Percentiles rank a stretch among this genome's conserved stretches.
phyloP scores from a whole-genome alignment of 2,329 filamentous ascomycete species.

The Cladophialophora immunda region DNA sequence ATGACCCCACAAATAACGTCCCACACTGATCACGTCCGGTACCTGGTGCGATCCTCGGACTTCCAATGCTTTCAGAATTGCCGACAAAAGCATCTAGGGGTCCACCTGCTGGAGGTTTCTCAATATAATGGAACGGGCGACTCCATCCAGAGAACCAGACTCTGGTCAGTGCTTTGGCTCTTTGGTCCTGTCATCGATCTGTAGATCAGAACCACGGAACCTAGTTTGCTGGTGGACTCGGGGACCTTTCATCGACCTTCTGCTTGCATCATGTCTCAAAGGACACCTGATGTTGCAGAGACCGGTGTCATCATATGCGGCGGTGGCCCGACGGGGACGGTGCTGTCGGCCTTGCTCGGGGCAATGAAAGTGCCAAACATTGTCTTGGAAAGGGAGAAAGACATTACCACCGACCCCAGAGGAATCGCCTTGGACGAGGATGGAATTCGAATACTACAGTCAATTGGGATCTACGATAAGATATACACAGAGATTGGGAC shows the following conservation, averaged over 20 bases:
- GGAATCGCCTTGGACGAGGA: conserved; percentile 47
- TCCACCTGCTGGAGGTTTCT: neutral
- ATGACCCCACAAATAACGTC: conserved; percentile 7
- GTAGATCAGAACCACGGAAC: neutral
- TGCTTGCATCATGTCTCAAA: conserved; percentile 23
- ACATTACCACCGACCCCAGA: conserved; percentile 46
- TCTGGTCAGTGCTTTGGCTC: neutral
- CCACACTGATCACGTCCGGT: neutral
- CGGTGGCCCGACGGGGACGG: conserved; percentile 45
- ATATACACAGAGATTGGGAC: conserved; percentile 44
- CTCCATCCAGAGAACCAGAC: neutral
- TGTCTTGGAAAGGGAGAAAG: conserved; percentile 43
- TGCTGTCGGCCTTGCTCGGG: conserved; percentile 44
- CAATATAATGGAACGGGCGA: neutral
- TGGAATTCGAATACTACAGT: conserved; percentile 45
- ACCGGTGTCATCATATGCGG: conserved; percentile 46
- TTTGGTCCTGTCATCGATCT: neutral
- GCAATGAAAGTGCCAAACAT: conserved; percentile 42
- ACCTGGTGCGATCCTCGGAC: neutral
- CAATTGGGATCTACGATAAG: conserved; percentile 43
- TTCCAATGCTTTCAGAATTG: neutral
- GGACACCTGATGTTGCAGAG: conserved; percentile 20
- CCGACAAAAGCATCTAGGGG: neutral
- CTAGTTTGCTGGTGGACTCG: neutral
- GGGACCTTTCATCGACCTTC: neutral